A percentile compares a stretch with the other conserved stretches of the same genome.
These are phyloP conservation scores for Ceratobasidium theobromae DNA, from an alignment of 1,284 basidiomycete genomes.

Conservation along the genomic window DNA sequence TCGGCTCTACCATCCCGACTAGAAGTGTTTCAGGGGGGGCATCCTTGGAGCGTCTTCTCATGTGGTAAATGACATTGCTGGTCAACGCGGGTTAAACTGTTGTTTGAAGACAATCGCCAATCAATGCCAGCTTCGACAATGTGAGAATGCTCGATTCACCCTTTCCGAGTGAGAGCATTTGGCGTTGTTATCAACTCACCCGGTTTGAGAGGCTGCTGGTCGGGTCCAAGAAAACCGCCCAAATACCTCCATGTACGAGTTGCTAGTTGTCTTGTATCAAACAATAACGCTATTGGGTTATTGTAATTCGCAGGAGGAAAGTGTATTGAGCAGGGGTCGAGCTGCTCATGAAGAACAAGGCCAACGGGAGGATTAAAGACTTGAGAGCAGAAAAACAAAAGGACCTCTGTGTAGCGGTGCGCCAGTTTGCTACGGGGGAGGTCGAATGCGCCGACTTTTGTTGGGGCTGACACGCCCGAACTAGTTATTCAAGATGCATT, in stretches of 20 bases:
- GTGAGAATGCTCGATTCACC: conserved; percentile 56
- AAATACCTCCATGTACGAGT: too few species aligned
- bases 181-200: conserved; percentile 48
- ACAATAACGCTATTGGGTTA: background rate
- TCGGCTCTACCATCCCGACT: too few species aligned
- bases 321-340: background rate
- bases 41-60: too few species aligned
- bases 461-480: too few species aligned
- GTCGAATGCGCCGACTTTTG: background rate
- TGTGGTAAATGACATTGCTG: too few species aligned
- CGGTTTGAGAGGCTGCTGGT: conserved; percentile 49
- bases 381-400: background rate
- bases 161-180: conserved; percentile 44
- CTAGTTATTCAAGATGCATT: too few species aligned
- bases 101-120: conserved; percentile 51
- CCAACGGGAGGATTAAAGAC: background rate
- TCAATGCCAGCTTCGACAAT: conserved; percentile 57
- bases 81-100: too few species aligned
- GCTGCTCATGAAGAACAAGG: background rate
- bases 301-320: conserved; percentile 43
- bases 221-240: conserved; percentile 61
- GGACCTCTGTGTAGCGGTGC: background rate
- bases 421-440: background rate
- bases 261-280: background rate
- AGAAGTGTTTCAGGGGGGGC: background rate